Evolutionary conservation across 2,329 filamentous ascomycete species (phyloP), one percentile per base, ranked within the genome.

Genomic region (Aspergillus niger): DNA sequence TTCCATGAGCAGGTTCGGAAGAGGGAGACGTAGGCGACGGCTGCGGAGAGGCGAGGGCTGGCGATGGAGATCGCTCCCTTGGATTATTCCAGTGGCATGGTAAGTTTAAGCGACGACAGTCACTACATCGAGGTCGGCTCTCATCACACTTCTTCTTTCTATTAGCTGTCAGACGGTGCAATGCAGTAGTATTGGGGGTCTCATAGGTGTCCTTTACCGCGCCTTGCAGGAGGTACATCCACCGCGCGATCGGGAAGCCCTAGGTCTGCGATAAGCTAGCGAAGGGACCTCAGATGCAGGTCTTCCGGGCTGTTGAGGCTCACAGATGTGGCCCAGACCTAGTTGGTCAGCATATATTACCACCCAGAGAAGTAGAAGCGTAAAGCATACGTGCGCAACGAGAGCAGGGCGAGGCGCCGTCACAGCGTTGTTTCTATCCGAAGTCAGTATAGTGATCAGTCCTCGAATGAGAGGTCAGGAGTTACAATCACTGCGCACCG

Each of bases 121-220:
- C 70, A 10, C 64, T 67, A 47, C 69, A 72, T 55, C 63, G 63
- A 3, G 70, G 70, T 13, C 58, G 60, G 17, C 48, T 55, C 50
- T 70, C 68, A 26, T 70, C 68, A 36, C 68, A 69, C 36, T 68
- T 69, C 56, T 69, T 70, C 58, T 70, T 70, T 32, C 68, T 69
- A 22, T 15, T 36, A 11, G 11, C 11, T 36, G 5, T 36, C 5
- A 36, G 32, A 10, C 13, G 3, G 1, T 11, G 32, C 32, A 13
- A 15, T 36, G 32, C 11, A 36, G 32, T 13, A 5, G 3, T 36
- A 13, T 1, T 6, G 13, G 8, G 28, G 28, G 11, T 17, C 28
- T 51, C 2, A n/a, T 13, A 10, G 49, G 57, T 11, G 26, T 32
- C 8, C 3, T 8, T 44, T 63, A 69, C 66, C 65, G 66, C 32